These are phyloP conservation scores for rapeseed (Brassica napus) DNA, from an alignment of 345 rosid species.

Conservation along the genomic window Da-Ae NC_063436.1:23687001-23687500, in stretches of 20 bases:
- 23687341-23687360: background rate
- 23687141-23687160: background rate
- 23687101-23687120: background rate
- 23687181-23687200: background rate
- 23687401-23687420: slow-evolving; percentile 17
- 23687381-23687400: slow-evolving; percentile 29
- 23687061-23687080: background rate
- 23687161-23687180: background rate
- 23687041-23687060: no score
- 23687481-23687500: background rate
- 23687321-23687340: slow-evolving; percentile 22
- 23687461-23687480: background rate
- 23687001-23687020: background rate
- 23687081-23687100: background rate
- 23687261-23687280: background rate
- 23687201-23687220: background rate
- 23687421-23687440: background rate
- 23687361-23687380: slow-evolving; percentile 8
- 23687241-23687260: slow-evolving; percentile 9
- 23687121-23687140: background rate
- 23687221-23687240: background rate
- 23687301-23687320: background rate
- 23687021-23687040: background rate
- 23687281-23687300: background rate
- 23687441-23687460: slow-evolving; percentile 13